These are phyloP conservation scores for Lithospermum erythrorhizon DNA, from an alignment of 257 asterid genomes.

Conservation along the genomic window DNA sequence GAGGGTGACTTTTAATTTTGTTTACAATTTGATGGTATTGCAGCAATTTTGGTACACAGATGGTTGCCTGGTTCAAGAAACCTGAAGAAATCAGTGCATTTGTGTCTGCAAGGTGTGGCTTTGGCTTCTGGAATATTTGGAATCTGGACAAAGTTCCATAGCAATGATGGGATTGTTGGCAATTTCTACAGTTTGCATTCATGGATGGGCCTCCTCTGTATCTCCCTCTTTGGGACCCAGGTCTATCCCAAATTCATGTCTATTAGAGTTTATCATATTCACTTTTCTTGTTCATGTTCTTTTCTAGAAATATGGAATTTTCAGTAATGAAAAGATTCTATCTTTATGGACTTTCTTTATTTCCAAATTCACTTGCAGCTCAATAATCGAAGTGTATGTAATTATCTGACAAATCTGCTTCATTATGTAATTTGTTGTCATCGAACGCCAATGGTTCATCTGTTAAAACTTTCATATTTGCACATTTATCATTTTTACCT, in stretches of 20 bases:
- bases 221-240: slow-evolving; percentile 76
- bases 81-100: slow-evolving; percentile 64
- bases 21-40: slow-evolving; percentile 5
- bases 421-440: neutral
- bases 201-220: slow-evolving; percentile 79
- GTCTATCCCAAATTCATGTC: slow-evolving; percentile 19
- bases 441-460: no score
- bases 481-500: neutral
- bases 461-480: neutral
- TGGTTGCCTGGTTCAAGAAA: slow-evolving; percentile 86
- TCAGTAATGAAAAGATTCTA: neutral
- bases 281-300: neutral
- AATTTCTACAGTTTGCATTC: slow-evolving; percentile 84
- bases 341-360: neutral
- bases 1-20: slow-evolving; percentile 4
- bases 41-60: slow-evolving; percentile 84
- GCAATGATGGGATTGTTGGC: slow-evolving; percentile 72
- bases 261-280: neutral
- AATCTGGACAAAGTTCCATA: slow-evolving; percentile 73
- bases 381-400: neutral
- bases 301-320: neutral
- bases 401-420: neutral
- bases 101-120: slow-evolving; percentile 86
- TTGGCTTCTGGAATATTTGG: slow-evolving; percentile 78
- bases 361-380: neutral